Conservation (phyloP, 2,329 filamentous ascomycete genomes). For the Celoporthe dispersa region DNA sequence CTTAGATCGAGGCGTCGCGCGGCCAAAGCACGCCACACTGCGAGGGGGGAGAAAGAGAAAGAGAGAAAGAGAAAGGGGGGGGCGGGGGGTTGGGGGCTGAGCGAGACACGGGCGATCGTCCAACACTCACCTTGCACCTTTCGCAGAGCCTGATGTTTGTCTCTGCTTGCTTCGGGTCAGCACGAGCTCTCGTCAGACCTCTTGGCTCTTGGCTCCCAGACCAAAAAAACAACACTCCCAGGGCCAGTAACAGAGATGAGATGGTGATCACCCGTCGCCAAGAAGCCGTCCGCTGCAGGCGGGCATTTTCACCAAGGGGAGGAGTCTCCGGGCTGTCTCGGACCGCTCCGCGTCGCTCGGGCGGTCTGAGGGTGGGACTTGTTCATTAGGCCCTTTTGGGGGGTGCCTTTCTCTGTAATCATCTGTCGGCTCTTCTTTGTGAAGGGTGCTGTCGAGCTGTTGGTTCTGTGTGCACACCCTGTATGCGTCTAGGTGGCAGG, state of each 20-base stretch:
- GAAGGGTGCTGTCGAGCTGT: not conserved
- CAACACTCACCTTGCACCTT: not conserved
- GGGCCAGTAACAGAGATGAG: not conserved
- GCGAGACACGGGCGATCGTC: not conserved
- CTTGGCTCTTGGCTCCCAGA: not conserved
- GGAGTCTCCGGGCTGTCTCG: slow-evolving; percentile 15
- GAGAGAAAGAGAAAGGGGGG: no score
- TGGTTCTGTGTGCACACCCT: no score
- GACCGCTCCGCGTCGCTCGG: slow-evolving; percentile 21
- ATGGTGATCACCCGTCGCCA: slow-evolving; percentile 7
- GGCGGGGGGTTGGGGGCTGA: no score
- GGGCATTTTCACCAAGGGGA: slow-evolving; percentile 2
- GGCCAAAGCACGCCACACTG: not conserved
- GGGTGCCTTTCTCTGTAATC: not conserved
- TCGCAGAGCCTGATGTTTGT: not conserved
- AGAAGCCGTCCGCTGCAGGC: slow-evolving; percentile 8
- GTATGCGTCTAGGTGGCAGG: no score
- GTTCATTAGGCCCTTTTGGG: not conserved
- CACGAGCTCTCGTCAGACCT: not conserved
- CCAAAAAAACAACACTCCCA: not conserved
- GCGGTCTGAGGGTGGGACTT: not conserved
- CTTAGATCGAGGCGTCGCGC: not conserved
- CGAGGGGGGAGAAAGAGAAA: no score
- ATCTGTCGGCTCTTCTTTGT: not conserved
- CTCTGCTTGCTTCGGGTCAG: not conserved